Percentiles rank a stretch among this genome's conserved stretches.
Conservation (phyloP, 768 basidiomycete genomes). For the Russula sp. region DNA sequence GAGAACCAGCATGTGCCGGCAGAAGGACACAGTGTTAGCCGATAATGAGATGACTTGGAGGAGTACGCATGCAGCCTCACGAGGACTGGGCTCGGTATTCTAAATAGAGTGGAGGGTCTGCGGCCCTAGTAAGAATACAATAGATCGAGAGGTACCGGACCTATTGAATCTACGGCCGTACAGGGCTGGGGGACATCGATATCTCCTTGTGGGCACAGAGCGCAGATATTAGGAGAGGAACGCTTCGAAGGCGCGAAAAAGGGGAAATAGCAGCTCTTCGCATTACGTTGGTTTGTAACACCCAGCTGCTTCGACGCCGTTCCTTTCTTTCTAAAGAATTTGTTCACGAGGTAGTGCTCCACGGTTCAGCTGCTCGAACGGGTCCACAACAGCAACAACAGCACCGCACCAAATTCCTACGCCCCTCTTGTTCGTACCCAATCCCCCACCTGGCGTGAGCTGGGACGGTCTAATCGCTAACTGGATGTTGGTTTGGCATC, state of each 20-base stretch:
- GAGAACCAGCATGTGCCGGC: neutral
- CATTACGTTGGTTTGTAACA: conserved; percentile 14
- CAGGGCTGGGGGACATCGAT: neutral
- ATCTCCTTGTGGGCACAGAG: conserved; percentile 9
- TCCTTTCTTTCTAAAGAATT: neutral
- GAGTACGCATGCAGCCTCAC: neutral
- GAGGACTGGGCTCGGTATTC: neutral
- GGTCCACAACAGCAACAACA: neutral
- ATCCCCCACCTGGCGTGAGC: neutral
- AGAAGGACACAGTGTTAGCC: neutral
- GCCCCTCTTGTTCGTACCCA: neutral
- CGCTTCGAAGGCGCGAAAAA: neutral
- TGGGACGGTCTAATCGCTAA: neutral
- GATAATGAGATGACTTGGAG: neutral
- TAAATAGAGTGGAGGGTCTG: neutral
- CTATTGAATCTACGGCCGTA: neutral
- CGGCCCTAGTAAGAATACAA: neutral
- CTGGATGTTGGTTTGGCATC: neutral
- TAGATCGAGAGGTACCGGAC: neutral
- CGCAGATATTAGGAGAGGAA: conserved; percentile 1
- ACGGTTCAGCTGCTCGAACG: neutral
- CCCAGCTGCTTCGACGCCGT: neutral
- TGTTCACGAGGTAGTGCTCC: neutral
- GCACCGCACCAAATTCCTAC: conserved; percentile 6
- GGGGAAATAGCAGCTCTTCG: neutral